These are phyloP conservation scores for Schizothecium vesticola DNA, from an alignment of 495 filamentous ascomycete species.

Conservation along the genomic window DNA sequence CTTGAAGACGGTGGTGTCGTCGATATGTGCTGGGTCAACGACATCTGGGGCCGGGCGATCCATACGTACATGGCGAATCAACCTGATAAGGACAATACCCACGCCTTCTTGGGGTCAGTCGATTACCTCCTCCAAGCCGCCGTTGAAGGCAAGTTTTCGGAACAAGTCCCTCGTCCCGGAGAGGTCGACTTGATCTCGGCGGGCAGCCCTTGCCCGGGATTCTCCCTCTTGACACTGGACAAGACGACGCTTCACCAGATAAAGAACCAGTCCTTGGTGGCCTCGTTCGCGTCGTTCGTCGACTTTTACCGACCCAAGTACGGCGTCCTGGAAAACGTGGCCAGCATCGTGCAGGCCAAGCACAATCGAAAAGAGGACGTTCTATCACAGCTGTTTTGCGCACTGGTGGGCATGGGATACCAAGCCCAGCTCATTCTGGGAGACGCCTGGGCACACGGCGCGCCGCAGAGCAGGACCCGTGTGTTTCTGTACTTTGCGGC, in stretches of 20 bases:
- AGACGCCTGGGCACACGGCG: constrained; percentile 65
- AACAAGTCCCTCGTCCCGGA: constrained; percentile 48
- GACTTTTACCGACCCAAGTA: constrained; percentile 70
- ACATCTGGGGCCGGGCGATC: constrained; percentile 56
- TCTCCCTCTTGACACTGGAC: constrained; percentile 53
- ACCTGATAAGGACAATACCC: constrained; percentile 17
- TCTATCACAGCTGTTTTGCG: constrained; percentile 62
- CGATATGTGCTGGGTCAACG: constrained; percentile 58
- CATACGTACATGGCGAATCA: constrained; percentile 64
- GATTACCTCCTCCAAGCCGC: constrained; percentile 59
- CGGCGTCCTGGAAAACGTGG: constrained; percentile 69
- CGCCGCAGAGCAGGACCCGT: constrained; percentile 55
- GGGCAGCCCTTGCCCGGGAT: constrained; percentile 70
- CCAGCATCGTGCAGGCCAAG: constrained; percentile 47
- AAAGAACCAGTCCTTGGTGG: constrained; percentile 64
- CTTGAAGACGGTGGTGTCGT: constrained; percentile 66
- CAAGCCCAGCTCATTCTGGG: constrained; percentile 58
- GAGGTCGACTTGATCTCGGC: constrained; percentile 64
- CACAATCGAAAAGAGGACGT: constrained; percentile 47
- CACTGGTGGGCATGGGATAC: constrained; percentile 67
- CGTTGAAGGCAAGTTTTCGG: constrained; percentile 42
- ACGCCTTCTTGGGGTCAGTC: constrained; percentile 61
- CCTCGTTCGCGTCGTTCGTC: constrained; percentile 65
- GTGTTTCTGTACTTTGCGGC: constrained; percentile 63
- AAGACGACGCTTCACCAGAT: constrained; percentile 42